Conservation (phyloP, 805 yeast species). For the Candida vaughaniae region DNA sequence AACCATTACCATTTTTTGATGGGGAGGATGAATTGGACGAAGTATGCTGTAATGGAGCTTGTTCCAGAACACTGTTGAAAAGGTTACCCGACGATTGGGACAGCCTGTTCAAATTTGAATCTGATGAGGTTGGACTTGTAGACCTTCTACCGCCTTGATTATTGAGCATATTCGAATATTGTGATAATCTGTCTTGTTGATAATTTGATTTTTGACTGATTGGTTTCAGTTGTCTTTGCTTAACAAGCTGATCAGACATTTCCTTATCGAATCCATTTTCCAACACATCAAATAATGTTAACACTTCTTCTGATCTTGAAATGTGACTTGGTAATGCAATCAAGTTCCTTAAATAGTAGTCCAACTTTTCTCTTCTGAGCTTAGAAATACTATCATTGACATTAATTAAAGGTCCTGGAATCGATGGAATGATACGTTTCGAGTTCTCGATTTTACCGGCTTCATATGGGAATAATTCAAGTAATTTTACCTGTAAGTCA, state of each 20-base stretch:
- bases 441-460: slow-evolving; percentile 83
- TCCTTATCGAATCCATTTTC: slow-evolving; percentile 63
- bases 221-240: slow-evolving; percentile 31
- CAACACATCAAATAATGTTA: slow-evolving; percentile 64
- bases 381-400: slow-evolving; percentile 73
- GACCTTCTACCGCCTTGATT: slow-evolving; percentile 19
- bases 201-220: slow-evolving; percentile 41
- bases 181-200: slow-evolving; percentile 53
- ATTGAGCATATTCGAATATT: slow-evolving; percentile 40
- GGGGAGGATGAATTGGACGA: slow-evolving; percentile 4
- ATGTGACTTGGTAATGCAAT: slow-evolving; percentile 75
- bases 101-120: slow-evolving; percentile 16
- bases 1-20: neutral
- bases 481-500: slow-evolving; percentile 80
- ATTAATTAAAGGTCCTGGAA: slow-evolving; percentile 93
- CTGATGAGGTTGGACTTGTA: slow-evolving; percentile 26
- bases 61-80: slow-evolving; percentile 5
- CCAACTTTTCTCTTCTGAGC: slow-evolving; percentile 53
- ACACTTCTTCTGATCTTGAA: slow-evolving; percentile 65
- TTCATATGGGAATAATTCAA: slow-evolving; percentile 85
- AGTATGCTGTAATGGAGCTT: slow-evolving; percentile 21
- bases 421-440: slow-evolving; percentile 82
- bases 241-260: slow-evolving; percentile 17
- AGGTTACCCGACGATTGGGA: slow-evolving; percentile 11
- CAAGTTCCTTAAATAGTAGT: slow-evolving; percentile 53